These are phyloP conservation scores for Calendula officinalis DNA, from an alignment of 129 eudicot species.

Conservation along the genomic window DNA sequence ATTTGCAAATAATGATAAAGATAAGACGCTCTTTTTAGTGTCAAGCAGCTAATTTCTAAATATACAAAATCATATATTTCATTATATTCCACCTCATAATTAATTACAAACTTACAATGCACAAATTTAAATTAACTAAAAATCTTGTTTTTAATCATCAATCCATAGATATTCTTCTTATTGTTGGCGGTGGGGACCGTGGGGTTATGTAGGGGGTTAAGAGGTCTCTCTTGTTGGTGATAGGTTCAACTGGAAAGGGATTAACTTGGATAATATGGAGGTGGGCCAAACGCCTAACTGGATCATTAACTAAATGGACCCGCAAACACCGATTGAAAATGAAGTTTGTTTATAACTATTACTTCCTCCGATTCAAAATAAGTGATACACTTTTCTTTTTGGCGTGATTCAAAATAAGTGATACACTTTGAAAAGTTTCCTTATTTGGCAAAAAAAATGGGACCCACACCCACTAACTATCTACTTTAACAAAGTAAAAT, in stretches of 20 bases:
- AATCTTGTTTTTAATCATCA: neutral
- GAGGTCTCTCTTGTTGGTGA: conserved; percentile 17
- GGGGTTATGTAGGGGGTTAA: conserved; percentile 3
- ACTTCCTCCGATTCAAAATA: too few relatives aligned
- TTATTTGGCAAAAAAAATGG: too few relatives aligned
- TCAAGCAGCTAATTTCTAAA: too few relatives aligned
- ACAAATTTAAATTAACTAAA: neutral
- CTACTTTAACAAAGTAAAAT: too few relatives aligned
- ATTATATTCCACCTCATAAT: neutral
- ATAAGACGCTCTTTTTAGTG: too few relatives aligned
- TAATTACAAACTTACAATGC: neutral
- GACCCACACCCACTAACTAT: too few relatives aligned
- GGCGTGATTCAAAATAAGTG: too few relatives aligned
- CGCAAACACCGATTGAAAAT: conserved; percentile 20
- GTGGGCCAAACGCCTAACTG: conserved; percentile 38
- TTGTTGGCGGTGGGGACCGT: neutral
- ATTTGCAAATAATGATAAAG: too few relatives aligned
- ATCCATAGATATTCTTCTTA: conserved; percentile 7
- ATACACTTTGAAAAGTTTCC: too few relatives aligned
- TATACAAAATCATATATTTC: neutral
- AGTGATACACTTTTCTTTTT: too few relatives aligned
- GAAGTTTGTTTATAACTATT: neutral
- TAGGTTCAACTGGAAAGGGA: conserved; percentile 14
- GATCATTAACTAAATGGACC: conserved; percentile 31
- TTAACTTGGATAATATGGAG: conserved; percentile 13